Evolutionary conservation across 352 stramenopile species (phyloP), one percentile per base, ranked within the genome.

Genomic region (Phytophthora lateralis): DNA sequence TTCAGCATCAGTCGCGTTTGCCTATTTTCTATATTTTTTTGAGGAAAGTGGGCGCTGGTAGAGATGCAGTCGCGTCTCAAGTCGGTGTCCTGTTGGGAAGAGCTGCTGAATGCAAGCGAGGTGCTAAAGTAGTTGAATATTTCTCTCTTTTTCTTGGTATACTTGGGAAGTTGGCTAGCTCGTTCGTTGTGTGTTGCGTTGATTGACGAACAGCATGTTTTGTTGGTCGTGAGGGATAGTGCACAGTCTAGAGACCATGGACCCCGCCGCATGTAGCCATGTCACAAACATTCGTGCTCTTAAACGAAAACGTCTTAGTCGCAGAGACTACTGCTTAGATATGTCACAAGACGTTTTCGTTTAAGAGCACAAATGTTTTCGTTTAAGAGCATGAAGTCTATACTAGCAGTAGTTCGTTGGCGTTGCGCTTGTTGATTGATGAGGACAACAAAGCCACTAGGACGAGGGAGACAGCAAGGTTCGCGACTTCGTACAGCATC

Each of bases 401-500:
- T n/a, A n/a, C n/a, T n/a, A n/a, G n/a, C n/a, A n/a, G n/a, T n/a
- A 44, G 37, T 11, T 51, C 18, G 39, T 50, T 17, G 11, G 32
- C 17, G 7, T 30, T 30, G 9, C 2, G 18, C 32, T 53, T 10
- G 17, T 38, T 52, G 17, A 49, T 26, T 21, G 66, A 15, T 26
- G n/a, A 47, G n/a, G 48, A 9, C 9, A 74, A 30, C 10, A 73
- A 11, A 1, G 64, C 24, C 10, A 68, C 59, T 2, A 80, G 27
- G 12, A 62, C 38, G 12, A 87, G 56, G 1, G 80, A 61, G 21
- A 86, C 60, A 12, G 51, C 27, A 29, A 85, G 70, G 50, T 88
- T 69, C 4, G 73, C 80, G 11, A 94, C 71, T 46, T 94, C 85
- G 45, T 93, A 92, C 2, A 94, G 55, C 77, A 94, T 85, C 85